Conservation (phyloP, 2,329 filamentous ascomycete genomes). For the Alternaria dauci region DNA sequence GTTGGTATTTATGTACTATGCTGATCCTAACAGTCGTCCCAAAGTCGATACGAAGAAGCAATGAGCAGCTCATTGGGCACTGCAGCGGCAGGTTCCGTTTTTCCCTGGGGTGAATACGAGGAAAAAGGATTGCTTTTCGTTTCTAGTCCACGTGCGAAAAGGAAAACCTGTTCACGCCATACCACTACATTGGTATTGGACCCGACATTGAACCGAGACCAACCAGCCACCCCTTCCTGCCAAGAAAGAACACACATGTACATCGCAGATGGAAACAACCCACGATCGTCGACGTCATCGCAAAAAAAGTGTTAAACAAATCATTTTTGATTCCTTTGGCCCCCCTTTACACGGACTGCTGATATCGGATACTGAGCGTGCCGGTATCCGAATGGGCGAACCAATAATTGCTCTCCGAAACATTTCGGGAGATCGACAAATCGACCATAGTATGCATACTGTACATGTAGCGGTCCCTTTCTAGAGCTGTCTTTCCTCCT, state of each 20-base stretch:
- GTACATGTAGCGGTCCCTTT: background rate
- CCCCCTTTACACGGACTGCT: background rate
- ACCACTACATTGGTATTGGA: background rate
- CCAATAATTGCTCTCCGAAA: constrained; percentile 9
- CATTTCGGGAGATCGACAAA: constrained; percentile 28
- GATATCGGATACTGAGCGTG: background rate
- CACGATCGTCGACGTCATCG: constrained; percentile 16
- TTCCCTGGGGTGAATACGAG: background rate
- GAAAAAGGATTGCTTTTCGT: background rate
- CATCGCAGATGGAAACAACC: background rate
- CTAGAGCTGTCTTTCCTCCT: background rate
- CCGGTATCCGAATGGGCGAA: constrained; percentile 5
- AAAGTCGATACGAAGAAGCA: background rate
- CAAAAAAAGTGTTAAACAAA: background rate
- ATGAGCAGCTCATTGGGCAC: background rate
- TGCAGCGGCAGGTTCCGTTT: background rate
- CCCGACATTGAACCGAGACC: background rate
- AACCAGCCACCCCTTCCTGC: background rate
- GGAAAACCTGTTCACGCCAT: constrained; percentile 5
- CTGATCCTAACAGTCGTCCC: background rate
- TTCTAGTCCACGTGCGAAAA: constrained; percentile 4
- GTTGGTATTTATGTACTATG: background rate
- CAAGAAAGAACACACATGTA: background rate
- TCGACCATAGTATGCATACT: background rate
- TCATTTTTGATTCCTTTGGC: background rate